A percentile compares a stretch with the other conserved stretches of the same genome.
Evolutionary conservation across 1,139 yeast species (phyloP).

Genomic region (Blastobotrys arbuscula): DNA sequence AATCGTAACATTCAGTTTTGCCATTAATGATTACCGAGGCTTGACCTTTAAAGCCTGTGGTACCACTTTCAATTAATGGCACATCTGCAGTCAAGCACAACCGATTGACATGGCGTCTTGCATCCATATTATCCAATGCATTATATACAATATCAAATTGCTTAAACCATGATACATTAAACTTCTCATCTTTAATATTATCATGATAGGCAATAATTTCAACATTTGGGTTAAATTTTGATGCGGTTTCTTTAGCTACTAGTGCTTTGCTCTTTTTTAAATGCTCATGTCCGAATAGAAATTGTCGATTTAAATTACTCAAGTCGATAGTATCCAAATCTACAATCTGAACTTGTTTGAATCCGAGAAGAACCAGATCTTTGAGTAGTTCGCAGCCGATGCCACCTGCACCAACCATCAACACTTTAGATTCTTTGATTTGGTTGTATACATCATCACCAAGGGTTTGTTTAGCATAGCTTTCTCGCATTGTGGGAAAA

Average conservation of each 20-base stretch:
- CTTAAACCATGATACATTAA: constrained; percentile 76
- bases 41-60: constrained; percentile 92
- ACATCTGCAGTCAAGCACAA: constrained; percentile 67
- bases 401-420: constrained; percentile 99
- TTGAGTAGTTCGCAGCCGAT: constrained; percentile 94
- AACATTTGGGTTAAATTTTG: constrained; percentile 67
- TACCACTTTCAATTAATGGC: constrained; percentile 89
- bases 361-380: constrained; percentile 74
- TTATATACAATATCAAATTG: constrained; percentile 77
- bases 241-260: constrained; percentile 76
- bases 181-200: constrained; percentile 75
- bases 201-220: constrained; percentile 77
- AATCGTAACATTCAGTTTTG: constrained; percentile 86
- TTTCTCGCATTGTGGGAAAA: constrained; percentile 10
- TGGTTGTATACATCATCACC: constrained; percentile 17
- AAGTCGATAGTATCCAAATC: constrained; percentile 93
- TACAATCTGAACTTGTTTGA: constrained; percentile 80
- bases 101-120: constrained; percentile 82
- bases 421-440: constrained; percentile 39
- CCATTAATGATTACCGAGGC: constrained; percentile 86
- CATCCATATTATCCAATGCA: constrained; percentile 91
- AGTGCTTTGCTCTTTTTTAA: constrained; percentile 79
- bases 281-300: constrained; percentile 78
- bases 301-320: constrained; percentile 89
- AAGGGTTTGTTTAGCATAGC: constrained; percentile 17